phyloP scores from a whole-genome alignment of 139 green algal genomes.

The Tetratostichococcus sp. region DNA sequence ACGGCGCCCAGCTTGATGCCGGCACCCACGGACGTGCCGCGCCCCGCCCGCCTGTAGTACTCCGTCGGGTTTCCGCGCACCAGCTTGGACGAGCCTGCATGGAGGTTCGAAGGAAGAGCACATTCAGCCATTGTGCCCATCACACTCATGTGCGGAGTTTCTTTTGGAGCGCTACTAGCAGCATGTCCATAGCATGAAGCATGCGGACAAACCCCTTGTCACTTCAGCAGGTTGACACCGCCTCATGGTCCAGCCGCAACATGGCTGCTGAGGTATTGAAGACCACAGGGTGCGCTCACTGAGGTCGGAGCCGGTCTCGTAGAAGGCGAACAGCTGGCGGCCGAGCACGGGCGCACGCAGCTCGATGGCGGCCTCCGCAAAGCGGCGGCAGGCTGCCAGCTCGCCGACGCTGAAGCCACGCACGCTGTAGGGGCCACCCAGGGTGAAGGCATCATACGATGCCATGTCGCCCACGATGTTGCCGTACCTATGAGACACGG shows the following conservation, averaged over 20 bases:
- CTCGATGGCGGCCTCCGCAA: constrained; percentile 79
- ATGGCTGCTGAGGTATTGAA: no score
- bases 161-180: no score
- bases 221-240: no score
- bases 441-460: constrained; percentile 88
- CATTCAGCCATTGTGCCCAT: no score
- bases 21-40: constrained; percentile 67
- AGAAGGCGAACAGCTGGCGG: constrained; percentile 81
- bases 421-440: constrained; percentile 89
- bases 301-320: constrained; percentile 84
- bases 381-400: constrained; percentile 75
- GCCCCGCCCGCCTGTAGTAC: constrained; percentile 85
- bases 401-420: constrained; percentile 92
- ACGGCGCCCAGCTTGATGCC: constrained; percentile 81
- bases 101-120: neutral
- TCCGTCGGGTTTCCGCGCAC: constrained; percentile 85
- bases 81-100: constrained; percentile 18
- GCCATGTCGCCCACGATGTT: constrained; percentile 86
- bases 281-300: constrained; percentile 30
- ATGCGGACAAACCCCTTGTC: no score
- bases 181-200: neutral
- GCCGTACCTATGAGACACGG: constrained; percentile 20
- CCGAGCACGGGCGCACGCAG: constrained; percentile 66
- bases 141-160: no score
- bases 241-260: no score